phyloP scores from a whole-genome alignment of 441 rosid genomes.

The Pelargonium cotyledonis region DNA sequence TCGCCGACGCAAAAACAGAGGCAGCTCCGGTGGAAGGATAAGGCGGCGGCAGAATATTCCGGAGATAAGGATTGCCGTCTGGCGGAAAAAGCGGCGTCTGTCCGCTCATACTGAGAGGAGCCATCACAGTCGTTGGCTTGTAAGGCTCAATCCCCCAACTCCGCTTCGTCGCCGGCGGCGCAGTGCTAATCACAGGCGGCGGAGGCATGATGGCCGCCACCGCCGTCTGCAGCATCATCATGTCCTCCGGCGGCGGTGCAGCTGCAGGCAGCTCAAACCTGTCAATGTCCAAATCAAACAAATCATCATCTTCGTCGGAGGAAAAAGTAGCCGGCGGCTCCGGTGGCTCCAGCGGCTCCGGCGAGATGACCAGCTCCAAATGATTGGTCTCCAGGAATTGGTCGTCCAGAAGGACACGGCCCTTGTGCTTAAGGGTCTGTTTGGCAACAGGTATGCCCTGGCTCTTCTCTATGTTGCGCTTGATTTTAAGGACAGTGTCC shows the following conservation, averaged over 20 bases:
- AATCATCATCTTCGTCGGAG: neutral
- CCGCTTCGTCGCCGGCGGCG: neutral
- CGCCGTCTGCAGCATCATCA: neutral
- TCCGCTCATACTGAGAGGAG: too few species aligned
- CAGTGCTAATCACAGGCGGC: neutral
- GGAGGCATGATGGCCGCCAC: neutral
- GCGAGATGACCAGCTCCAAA: neutral
- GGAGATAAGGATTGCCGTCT: too few species aligned
- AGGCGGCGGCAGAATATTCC: too few species aligned
- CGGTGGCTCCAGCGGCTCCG: neutral
- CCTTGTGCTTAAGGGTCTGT: neutral
- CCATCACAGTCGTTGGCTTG: neutral
- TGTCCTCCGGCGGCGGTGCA: neutral
- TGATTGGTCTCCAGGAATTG: neutral
- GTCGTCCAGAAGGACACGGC: neutral
- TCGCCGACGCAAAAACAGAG: too few species aligned
- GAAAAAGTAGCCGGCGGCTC: neutral
- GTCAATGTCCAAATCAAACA: neutral
- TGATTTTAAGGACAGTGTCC: neutral
- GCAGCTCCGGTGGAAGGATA: too few species aligned
- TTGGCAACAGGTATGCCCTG: neutral
- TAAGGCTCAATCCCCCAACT: neutral
- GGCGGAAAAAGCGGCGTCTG: too few species aligned
- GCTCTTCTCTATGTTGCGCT: neutral
- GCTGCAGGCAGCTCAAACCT: too few species aligned